Evolutionary conservation across 2,329 filamentous ascomycete genomes (phyloP), one percentile per base, ranked within the genome.

Genomic region (Fusarium irregulare): DNA sequence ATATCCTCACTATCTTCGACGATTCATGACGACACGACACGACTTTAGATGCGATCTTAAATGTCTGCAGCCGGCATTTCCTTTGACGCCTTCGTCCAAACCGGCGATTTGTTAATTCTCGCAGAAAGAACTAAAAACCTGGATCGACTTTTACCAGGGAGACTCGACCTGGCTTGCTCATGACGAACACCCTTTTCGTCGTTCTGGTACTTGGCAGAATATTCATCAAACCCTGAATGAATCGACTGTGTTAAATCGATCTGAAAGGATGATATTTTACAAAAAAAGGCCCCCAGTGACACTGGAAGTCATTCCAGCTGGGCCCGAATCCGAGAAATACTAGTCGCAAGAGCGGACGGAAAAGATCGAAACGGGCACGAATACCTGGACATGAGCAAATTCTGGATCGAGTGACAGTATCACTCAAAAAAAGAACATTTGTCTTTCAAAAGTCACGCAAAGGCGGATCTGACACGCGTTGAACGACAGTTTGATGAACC

Each of bases 21-120:
- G 73, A 75, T 50, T 75, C 66, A 75, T 64, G 73, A 75, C 61
- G 68, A 72, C 60, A 75, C 64, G 73, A 75, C 46, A 73, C 56
- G 58, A 75, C 47, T 68, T 67, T 72, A 75, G 73, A 75, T 66
- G 66, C 60, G 59, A 68, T 55, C 64, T 73, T 49, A 70, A 54
- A 53, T 61, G 70, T 61, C 47, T 48, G 70, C 57, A 72, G 60
- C 65, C 62, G 54, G 46, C 55, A 65, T 54, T 64, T 68, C 55
- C 53, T 63, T 45, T 28, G 54, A 42, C 34, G 25, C 16, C 56
- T 60, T 32, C 47, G 44, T 27, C 20, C 23, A 16, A 10, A 28
- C 46, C 46, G 61, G 32, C 30, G 41, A 37, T 49, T 50, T 32
- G 51, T 53, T 60, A 27, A 48, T 60, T 58, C 51, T 45, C 34